Conservation (phyloP, 345 rosid species). For the Gossypium mustelinum region DNA sequence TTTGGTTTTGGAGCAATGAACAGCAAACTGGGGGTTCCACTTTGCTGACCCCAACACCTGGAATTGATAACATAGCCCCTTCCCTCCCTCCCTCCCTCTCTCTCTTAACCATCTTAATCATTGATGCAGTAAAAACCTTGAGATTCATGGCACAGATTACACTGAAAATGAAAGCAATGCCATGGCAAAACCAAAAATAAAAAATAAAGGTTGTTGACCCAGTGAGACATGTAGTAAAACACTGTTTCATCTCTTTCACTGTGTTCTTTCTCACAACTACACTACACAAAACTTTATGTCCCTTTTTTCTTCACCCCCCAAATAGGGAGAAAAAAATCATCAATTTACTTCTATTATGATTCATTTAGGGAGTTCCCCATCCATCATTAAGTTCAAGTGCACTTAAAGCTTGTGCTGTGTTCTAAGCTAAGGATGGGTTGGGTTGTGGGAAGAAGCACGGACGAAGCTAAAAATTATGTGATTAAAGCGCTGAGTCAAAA, state of each 20-base stretch:
- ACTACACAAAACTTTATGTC: not conserved
- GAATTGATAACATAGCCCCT: slow-evolving; percentile 38
- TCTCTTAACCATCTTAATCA: slow-evolving; percentile 35
- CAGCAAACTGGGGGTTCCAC: slow-evolving; percentile 50
- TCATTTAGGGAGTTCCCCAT: no score
- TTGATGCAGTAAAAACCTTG: slow-evolving; percentile 38
- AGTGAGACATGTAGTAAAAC: not conserved
- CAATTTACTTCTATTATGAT: no score
- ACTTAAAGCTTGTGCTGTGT: no score
- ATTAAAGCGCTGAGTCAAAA: no score
- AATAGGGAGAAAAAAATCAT: not conserved
- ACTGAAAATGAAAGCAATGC: slow-evolving; percentile 16
- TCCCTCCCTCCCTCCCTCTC: not conserved
- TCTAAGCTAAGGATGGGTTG: no score
- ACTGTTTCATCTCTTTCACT: slow-evolving; percentile 36
- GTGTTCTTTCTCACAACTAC: not conserved
- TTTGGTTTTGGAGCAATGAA: slow-evolving; percentile 42
- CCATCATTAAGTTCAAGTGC: no score
- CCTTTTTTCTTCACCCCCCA: not conserved
- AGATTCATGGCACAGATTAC: slow-evolving; percentile 33
- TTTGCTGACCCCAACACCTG: slow-evolving; percentile 66
- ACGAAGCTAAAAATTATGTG: no score
- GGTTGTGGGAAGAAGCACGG: no score
- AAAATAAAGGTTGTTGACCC: not conserved
- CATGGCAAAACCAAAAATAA: not conserved